phyloP scores from a whole-genome alignment of 2,329 filamentous ascomycete species.

The Alternaria dauci region DNA sequence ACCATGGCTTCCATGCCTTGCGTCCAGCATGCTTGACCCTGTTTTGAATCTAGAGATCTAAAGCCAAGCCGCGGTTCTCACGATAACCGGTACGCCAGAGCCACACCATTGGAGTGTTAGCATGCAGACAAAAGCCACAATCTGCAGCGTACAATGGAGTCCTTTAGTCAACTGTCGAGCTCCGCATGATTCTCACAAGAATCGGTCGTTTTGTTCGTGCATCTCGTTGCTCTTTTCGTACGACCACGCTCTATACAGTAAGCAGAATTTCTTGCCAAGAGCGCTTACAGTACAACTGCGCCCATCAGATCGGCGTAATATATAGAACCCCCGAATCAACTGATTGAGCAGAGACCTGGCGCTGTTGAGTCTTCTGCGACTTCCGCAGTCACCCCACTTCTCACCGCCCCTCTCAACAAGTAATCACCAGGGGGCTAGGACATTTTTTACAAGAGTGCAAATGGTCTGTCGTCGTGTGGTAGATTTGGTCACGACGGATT shows the following conservation, averaged over 20 bases:
- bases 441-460: not conserved
- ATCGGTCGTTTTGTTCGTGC: not conserved
- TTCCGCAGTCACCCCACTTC: not conserved
- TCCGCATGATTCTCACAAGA: not conserved
- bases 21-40: conserved; percentile 12
- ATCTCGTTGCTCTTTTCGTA: not conserved
- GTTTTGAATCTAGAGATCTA: not conserved
- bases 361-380: not conserved
- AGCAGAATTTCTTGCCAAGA: not conserved
- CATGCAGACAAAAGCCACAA: not conserved
- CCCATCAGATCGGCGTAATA: not conserved
- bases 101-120: conserved; percentile 3
- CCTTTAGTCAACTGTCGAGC: not conserved
- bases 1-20: conserved; percentile 6
- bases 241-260: not conserved
- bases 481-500: not conserved
- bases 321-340: not conserved
- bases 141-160: not conserved
- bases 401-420: not conserved
- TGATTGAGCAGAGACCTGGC: not conserved
- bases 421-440: not conserved
- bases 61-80: conserved; percentile 8
- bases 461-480: not conserved
- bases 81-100: conserved; percentile 10
- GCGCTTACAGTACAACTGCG: not conserved